Base-by-base conservation (phyloP, 352 stramenopile genomes). In the Pythium rhizo-oryzae region DNA sequence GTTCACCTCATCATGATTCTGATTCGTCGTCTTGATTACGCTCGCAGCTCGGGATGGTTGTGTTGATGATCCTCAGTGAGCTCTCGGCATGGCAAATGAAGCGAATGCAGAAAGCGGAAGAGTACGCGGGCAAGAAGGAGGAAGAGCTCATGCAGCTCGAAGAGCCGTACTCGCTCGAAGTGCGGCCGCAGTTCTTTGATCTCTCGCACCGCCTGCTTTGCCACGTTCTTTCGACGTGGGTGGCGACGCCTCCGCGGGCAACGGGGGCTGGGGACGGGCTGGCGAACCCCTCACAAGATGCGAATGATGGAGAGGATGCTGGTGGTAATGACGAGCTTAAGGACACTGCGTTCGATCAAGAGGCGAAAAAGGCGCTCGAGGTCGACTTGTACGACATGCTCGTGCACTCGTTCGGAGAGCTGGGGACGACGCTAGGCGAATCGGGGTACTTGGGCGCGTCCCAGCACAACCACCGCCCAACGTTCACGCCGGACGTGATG, bases 41-140 rank as follows among this genome's bases (percentile, higher is more conserved):
- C 28, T 33, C 6, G 35, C 56, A 94, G 88, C 66, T 96, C 8
- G 87, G 84, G 0, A 79, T 95, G 65, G 65, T 95, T 35, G 47
- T 93, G 55, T 65, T 96, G 24, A 75, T 80, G 54, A 80, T 96
- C 41, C 51, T 96, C 28, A 90, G 87, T 21, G 87, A 94, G 30
- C 57, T 96, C 4, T 93, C 87, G 4, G 81, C 82, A 25, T 96
- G 89, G 87, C 86, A 96, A 77, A 95, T 96, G 85, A 92, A 95
- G 55, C 86, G 85, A 60, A 94, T 96, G 87, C 87, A 96, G 57
- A 91, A 90, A 59, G 79, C 79, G 0, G 87, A 95, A 56, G 79
- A 85, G 30, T 89, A 90, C 24, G 79, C 76, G 1, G 79, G 83
- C 0, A 90, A 91, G 68, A 75, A 75, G 15, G 82, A 93, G 59